A percentile compares a stretch with the other conserved stretches of the same genome.
phyloP scores from a whole-genome alignment of 2,329 filamentous ascomycete genomes.

The Ophiocordyceps camponoti-leonardi region DNA sequence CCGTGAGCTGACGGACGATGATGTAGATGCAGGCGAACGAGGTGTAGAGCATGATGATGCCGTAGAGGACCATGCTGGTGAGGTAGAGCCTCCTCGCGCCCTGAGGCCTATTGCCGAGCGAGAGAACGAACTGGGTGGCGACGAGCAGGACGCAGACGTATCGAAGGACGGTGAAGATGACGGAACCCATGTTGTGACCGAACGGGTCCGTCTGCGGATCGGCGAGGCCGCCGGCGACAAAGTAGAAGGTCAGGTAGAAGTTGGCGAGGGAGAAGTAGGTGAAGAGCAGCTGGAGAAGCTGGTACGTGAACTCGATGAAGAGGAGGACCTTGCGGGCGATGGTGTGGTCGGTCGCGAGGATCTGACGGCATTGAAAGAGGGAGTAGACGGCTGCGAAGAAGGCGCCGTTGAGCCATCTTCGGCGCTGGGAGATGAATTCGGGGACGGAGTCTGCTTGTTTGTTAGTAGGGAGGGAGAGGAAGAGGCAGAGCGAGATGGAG shows the following conservation, averaged over 20 bases:
- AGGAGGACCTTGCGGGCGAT: constrained; percentile 76
- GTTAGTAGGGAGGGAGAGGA: too few species aligned
- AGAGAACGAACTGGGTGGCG: constrained; percentile 88
- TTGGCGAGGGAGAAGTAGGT: constrained; percentile 97
- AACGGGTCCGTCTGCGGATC: constrained; percentile 76
- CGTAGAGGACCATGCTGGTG: constrained; percentile 74
- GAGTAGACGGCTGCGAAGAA: constrained; percentile 99
- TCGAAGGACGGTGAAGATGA: constrained; percentile 73
- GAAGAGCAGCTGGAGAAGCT: constrained; percentile 81
- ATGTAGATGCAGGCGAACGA: constrained; percentile 82
- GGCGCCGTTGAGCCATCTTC: constrained; percentile 94
- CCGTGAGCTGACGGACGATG: constrained; percentile 61
- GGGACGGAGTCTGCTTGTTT: constrained; percentile 64
- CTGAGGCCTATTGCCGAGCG: constrained; percentile 89
- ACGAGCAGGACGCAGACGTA: constrained; percentile 81
- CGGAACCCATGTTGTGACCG: constrained; percentile 65
- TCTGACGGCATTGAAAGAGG: constrained; percentile 81
- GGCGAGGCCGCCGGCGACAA: constrained; percentile 78
- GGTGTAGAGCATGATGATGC: constrained; percentile 90
- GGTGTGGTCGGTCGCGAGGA: constrained; percentile 87
- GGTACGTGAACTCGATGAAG: constrained; percentile 90
- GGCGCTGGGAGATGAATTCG: constrained; percentile 91
- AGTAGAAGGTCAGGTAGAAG: constrained; percentile 98
- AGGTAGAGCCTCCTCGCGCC: constrained; percentile 86
- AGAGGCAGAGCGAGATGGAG: too few species aligned